Evolutionary conservation across 2,329 filamentous ascomycete species (phyloP).

Genomic region (Colletotrichum sp.): DNA sequence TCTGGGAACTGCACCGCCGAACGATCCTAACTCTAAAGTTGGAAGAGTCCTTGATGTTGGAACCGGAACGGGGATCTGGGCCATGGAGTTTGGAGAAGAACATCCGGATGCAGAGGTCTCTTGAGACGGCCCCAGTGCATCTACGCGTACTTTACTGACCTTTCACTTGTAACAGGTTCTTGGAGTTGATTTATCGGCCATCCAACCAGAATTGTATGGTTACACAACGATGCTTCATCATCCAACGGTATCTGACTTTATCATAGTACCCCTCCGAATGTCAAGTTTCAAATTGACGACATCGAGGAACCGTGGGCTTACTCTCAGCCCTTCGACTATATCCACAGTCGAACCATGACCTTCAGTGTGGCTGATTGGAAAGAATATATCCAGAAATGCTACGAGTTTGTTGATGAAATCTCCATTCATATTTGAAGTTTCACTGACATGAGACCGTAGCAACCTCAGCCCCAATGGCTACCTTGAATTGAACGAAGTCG

Average conservation of each 20-base stretch:
- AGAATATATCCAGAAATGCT: conserved; percentile 39
- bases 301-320: conserved; percentile 45
- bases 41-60: conserved; percentile 47
- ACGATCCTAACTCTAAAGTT: background rate
- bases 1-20: conserved; percentile 24
- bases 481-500: conserved; percentile 47
- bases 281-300: conserved; percentile 51
- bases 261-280: conserved; percentile 50
- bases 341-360: conserved; percentile 42
- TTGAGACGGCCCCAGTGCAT: background rate
- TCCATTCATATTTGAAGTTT: background rate
- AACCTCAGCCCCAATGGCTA: conserved; percentile 47
- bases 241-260: background rate
- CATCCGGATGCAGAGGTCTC: conserved; percentile 34
- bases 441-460: background rate
- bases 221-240: background rate
- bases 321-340: conserved; percentile 41
- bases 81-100: conserved; percentile 46
- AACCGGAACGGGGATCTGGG: conserved; percentile 51
- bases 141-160: background rate
- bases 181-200: conserved; percentile 46
- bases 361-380: conserved; percentile 37
- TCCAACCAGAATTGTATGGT: conserved; percentile 39
- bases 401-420: conserved; percentile 24
- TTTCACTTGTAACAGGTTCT: conserved; percentile 27